Base-by-base conservation (phyloP, 2,329 filamentous ascomycete species). In the Cryphonectria japonica region DNA sequence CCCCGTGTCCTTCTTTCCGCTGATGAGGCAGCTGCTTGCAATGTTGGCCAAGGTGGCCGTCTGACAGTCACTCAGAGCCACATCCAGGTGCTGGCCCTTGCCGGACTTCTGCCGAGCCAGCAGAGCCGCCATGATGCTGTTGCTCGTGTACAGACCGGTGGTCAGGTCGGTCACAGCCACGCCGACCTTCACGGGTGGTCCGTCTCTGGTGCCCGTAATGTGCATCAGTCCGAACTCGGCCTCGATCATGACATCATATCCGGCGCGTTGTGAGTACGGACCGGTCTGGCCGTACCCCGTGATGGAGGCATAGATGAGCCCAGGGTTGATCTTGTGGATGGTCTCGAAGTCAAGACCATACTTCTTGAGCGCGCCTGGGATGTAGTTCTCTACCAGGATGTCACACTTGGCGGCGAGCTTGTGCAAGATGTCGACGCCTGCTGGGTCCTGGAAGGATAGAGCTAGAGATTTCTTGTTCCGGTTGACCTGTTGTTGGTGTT, bases 221-320 rank as follows among this genome's bases (percentile, higher is more conserved):
- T 99, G 96, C 96, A 99, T 99, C 70, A 99, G 83, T 0, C 96
- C 96, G 83, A 99, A 95, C 80, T 98, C 96, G 72, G 96, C 96
- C 84, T 99, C 96, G 14, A 99, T 95, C 95, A 99, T 99, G 75
- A 99, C 96, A 81, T 99, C 96, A 85, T 99, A 99, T 5, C 96
- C 96, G 3, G 96, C 94, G 19, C 96, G 88, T 74, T 90, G 88
- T 7, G 91, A 89, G 81, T 97, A 97, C 0, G 96, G 96, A 0
- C 96, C 96, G 0, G 93, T 97, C 79, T 99, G 96, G 2, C 96
- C 96, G 78, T 98, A 99, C 0, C 96, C 96, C 0, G 96, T 99
- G 76, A 99, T 97, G 75, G 94, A 97, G 19, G 95, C 94, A 78
- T 99, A 99, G 75, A 99, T 93, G 63, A 99, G 85, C 7, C 86